Evolutionary conservation across 2,329 filamentous ascomycete species (phyloP).

Genomic region (Didymella arachidicola): DNA sequence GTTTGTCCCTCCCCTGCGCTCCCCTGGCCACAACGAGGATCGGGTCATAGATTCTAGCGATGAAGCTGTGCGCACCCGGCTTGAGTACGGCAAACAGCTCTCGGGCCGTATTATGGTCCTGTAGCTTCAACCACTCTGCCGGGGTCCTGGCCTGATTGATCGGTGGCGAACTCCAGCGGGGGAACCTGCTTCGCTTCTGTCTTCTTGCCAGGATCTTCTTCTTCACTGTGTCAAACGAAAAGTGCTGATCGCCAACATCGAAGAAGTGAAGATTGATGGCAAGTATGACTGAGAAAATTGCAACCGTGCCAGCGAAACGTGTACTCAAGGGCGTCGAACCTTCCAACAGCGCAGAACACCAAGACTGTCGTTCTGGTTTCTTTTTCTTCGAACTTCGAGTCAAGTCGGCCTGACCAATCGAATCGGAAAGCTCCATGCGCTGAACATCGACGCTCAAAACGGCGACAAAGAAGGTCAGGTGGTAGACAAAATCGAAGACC

Average conservation of each 20-base stretch:
- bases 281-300: constrained; percentile 75
- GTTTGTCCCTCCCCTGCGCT: constrained; percentile 68
- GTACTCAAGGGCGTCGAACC: constrained; percentile 74
- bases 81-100: constrained; percentile 81
- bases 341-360: constrained; percentile 68
- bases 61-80: constrained; percentile 73
- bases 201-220: constrained; percentile 35
- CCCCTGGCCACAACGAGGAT: constrained; percentile 75
- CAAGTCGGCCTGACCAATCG: constrained; percentile 60
- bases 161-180: constrained; percentile 56
- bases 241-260: constrained; percentile 60
- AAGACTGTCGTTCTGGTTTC: constrained; percentile 57
- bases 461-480: constrained; percentile 80
- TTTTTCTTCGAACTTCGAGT: constrained; percentile 55
- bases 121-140: constrained; percentile 76
- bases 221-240: constrained; percentile 37
- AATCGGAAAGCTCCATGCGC: constrained; percentile 77
- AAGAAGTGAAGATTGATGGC: constrained; percentile 82
- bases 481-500: constrained; percentile 78
- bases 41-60: constrained; percentile 77
- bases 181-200: constrained; percentile 25
- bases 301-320: constrained; percentile 75
- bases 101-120: constrained; percentile 79
- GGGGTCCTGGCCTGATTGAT: constrained; percentile 80
- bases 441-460: constrained; percentile 82